Base-by-base conservation (phyloP, 2,329 filamentous ascomycete species). In the Pezicula carpinea region DNA sequence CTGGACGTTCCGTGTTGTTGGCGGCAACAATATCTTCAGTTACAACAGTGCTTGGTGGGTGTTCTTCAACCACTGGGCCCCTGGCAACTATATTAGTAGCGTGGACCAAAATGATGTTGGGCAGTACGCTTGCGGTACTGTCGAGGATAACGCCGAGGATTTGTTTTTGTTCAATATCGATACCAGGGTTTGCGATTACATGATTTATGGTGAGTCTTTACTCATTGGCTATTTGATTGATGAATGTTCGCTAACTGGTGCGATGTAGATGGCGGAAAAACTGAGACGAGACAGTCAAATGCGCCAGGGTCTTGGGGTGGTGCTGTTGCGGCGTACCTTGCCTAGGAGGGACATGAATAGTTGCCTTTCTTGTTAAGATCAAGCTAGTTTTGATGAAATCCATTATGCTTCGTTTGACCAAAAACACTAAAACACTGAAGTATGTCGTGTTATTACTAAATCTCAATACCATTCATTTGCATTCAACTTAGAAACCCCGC, bases 11-110 rank as follows among this genome's bases (percentile, higher is more conserved):
- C 41, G 53, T 42, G 52, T 61, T 22, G 44, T 47, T 4, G 48
- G 52, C 14, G 53, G 50, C 13, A 58, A 44, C n/a, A 54, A 64
- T 15, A 49, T 65, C 18, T 56, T 64, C 23, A 54, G 63, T 32
- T 62, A 66, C 35, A 64, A 65, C 8, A 60, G 60, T 19, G 64
- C 58, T 2, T 53, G 65, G 46, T 67, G 65, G 65, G 60, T 56
- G 14, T 68, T 67, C 43, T 67, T 62, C 55, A 64, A 67, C 47
- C 38, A 40, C 18, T 40, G 38, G 38, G 38, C 38, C 5, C 38
- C 38, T 6, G 38, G 38, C 8, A 40, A 40, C n/a, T 40, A 40
- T 26, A 4, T 19, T 11, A 15, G 14, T 22, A 40, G 38, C 14
- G 22, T 40, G 19, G 18, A n/a, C 22, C 38, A 40, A 23, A 15